Conservation (phyloP, 2,329 filamentous ascomycete genomes). For the Mollisia scopiformis region DNA sequence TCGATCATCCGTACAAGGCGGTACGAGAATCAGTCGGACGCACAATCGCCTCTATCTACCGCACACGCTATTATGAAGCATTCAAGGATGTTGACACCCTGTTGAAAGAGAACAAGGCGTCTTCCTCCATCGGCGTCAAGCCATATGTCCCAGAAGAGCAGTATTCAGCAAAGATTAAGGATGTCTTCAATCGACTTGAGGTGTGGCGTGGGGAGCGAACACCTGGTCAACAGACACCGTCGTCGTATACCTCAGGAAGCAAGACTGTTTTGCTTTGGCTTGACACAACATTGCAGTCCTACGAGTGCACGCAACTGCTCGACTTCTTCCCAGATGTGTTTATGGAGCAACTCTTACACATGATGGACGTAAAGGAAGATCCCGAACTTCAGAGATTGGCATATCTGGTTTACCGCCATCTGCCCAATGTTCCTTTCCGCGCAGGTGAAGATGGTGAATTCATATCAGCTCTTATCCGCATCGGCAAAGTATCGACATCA, state of each 20-base stretch:
- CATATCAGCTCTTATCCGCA: constrained; percentile 82
- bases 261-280: constrained; percentile 97
- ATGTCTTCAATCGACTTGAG: constrained; percentile 80
- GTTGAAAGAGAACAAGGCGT: constrained; percentile 75
- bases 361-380: constrained; percentile 99
- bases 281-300: constrained; percentile 85
- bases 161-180: constrained; percentile 70
- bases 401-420: constrained; percentile 94
- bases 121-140: constrained; percentile 80
- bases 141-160: constrained; percentile 81
- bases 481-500: constrained; percentile 80
- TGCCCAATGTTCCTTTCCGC: constrained; percentile 93
- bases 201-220: constrained; percentile 83
- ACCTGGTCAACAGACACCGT: constrained; percentile 90
- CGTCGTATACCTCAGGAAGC: constrained; percentile 91
- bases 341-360: constrained; percentile 92
- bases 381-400: constrained; percentile 92
- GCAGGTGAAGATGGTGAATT: constrained; percentile 84
- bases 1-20: constrained; percentile 97
- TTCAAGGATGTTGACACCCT: constrained; percentile 79
- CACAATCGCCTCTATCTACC: constrained; percentile 85
- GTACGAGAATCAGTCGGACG: constrained; percentile 94
- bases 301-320: constrained; percentile 89
- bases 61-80: constrained; percentile 91
- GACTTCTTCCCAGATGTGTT: constrained; percentile 89